A percentile compares a stretch with the other conserved stretches of the same genome.
Conservation (phyloP, 148 eudicot genomes). For the Vaccinium myrtillus region DNA sequence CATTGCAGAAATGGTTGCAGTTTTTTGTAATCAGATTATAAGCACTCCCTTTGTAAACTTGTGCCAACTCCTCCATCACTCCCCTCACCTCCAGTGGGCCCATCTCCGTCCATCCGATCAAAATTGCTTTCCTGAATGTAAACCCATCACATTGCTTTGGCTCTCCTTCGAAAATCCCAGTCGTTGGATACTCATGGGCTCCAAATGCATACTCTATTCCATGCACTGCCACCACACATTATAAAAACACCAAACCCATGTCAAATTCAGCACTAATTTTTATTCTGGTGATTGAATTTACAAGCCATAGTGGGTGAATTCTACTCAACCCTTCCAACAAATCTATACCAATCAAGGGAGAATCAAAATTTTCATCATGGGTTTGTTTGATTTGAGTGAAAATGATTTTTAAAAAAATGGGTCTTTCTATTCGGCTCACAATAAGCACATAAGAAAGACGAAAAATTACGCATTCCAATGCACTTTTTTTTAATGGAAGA, state of each 20-base stretch:
- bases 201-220: constrained; percentile 49
- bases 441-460: no score
- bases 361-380: neutral
- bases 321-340: neutral
- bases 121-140: constrained; percentile 35
- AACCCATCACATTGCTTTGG: constrained; percentile 49
- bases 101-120: constrained; percentile 48
- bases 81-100: constrained; percentile 27
- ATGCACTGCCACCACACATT: constrained; percentile 29
- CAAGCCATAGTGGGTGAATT: neutral
- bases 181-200: constrained; percentile 46
- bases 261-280: neutral
- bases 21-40: constrained; percentile 46
- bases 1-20: constrained; percentile 54
- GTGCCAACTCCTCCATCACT: constrained; percentile 38
- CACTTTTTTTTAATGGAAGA: no score
- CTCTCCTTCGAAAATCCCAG: constrained; percentile 47
- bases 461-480: no score
- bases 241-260: neutral
- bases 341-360: neutral
- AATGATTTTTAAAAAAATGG: neutral
- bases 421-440: no score
- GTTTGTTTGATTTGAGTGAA: neutral
- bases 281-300: neutral
- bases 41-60: constrained; percentile 36